A percentile compares a stretch with the other conserved stretches of the same genome.
These are phyloP conservation scores for Glutinoglossum americanum DNA, from an alignment of 495 filamentous ascomycete species.

Conservation along the genomic window DNA sequence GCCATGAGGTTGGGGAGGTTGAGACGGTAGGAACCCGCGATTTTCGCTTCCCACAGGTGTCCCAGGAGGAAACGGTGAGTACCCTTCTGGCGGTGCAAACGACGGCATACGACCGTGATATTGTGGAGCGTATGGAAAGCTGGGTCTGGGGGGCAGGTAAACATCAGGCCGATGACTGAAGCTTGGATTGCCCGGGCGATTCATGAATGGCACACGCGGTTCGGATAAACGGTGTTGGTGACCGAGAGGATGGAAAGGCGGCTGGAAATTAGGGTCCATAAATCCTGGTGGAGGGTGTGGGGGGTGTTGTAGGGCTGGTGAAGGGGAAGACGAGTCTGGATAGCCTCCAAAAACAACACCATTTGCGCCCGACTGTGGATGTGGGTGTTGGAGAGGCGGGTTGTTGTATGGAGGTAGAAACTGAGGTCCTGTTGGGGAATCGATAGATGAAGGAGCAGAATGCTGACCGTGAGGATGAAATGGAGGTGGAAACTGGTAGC, in stretches of 20 bases:
- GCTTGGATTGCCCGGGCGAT: neutral
- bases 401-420: neutral
- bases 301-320: constrained; percentile 10
- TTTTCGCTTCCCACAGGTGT: neutral
- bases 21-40: neutral
- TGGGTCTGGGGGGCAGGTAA: neutral
- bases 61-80: neutral
- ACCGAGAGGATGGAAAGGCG: neutral
- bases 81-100: neutral
- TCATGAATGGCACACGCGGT: neutral
- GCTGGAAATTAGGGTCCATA: neutral
- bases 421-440: neutral
- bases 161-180: neutral
- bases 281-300: constrained; percentile 5
- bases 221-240: neutral
- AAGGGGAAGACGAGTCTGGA: constrained; percentile 14
- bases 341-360: constrained; percentile 16
- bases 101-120: neutral
- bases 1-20: neutral
- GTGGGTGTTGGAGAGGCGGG: constrained; percentile 7
- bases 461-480: neutral
- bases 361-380: constrained; percentile 12
- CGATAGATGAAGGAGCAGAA: neutral
- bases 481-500: neutral
- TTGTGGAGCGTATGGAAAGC: neutral